These are phyloP conservation scores for Cyclocybe cylindracea DNA, from an alignment of 768 basidiomycete species.

Conservation along the genomic window DNA sequence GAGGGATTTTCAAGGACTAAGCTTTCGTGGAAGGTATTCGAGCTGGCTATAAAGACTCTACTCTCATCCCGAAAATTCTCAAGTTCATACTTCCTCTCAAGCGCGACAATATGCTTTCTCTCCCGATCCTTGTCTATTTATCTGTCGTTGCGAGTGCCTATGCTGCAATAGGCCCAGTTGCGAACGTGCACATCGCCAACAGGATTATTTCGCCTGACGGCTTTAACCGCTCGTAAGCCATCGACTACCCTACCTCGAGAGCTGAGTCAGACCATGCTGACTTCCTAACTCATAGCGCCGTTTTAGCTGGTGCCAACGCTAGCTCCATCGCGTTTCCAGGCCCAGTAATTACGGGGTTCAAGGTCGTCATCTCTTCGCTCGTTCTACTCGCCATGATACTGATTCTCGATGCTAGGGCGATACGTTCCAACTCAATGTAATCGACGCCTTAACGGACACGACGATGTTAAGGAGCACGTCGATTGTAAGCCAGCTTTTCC, in stretches of 20 bases:
- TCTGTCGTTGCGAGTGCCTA: background rate
- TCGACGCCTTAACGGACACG: slow-evolving; percentile 45
- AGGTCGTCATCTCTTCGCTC: slow-evolving; percentile 13
- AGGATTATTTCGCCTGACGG: slow-evolving; percentile 49
- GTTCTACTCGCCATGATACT: background rate
- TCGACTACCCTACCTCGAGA: background rate
- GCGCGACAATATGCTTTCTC: background rate
- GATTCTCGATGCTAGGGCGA: slow-evolving; percentile 31
- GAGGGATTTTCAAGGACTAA: too few species aligned
- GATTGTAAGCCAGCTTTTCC: slow-evolving; percentile 36
- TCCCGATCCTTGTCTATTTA: background rate
- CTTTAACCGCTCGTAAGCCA: slow-evolving; percentile 42
- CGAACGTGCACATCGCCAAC: slow-evolving; percentile 42
- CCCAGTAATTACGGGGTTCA: slow-evolving; percentile 28
- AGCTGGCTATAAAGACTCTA: too few species aligned
- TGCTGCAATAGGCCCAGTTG: slow-evolving; percentile 26
- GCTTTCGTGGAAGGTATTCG: too few species aligned
- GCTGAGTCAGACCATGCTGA: background rate
- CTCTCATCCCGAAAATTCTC: too few species aligned
- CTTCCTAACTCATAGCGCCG: background rate
- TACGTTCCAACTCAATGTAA: slow-evolving; percentile 47
- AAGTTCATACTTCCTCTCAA: too few species aligned
- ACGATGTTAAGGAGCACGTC: slow-evolving; percentile 52
- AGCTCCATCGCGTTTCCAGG: slow-evolving; percentile 24
- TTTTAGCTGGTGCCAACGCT: slow-evolving; percentile 16